phyloP scores from a whole-genome alignment of 345 rosid genomes.

The Euclidium syriacum region DNA sequence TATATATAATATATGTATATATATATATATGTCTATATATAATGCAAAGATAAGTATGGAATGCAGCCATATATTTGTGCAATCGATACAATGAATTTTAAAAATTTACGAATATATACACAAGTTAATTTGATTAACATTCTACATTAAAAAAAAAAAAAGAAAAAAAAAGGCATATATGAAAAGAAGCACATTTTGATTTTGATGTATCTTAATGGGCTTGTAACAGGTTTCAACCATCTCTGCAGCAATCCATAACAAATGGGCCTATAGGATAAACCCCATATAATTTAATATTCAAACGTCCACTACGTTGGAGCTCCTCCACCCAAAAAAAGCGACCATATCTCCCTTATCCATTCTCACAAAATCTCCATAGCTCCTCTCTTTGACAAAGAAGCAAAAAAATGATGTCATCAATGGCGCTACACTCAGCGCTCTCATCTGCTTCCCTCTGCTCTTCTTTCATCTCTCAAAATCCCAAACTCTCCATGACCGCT shows the following conservation, averaged over 20 bases:
- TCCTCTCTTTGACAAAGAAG: constrained; percentile 12
- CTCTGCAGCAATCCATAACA: background rate
- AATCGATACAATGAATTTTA: too few species aligned
- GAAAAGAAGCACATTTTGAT: too few species aligned
- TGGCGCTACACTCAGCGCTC: constrained; percentile 38
- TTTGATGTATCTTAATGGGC: background rate
- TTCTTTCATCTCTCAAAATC: constrained; percentile 17
- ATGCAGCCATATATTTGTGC: too few species aligned
- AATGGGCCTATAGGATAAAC: background rate
- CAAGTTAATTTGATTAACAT: too few species aligned
- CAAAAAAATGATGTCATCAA: constrained; percentile 36
- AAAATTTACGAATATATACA: too few species aligned
- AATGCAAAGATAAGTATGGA: too few species aligned
- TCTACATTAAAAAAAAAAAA: too few species aligned
- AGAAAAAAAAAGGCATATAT: too few species aligned
- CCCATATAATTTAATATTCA: background rate
- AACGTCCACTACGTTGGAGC: constrained; percentile 2
- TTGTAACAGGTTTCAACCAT: too few species aligned
- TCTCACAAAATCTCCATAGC: constrained; percentile 20
- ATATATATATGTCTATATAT: too few species aligned
- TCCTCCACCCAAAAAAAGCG: background rate
- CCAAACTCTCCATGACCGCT: constrained; percentile 16
- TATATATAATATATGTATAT: too few species aligned
- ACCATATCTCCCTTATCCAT: constrained; percentile 42
- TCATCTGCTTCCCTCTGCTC: constrained; percentile 29